Base-by-base conservation (phyloP, 2,329 filamentous ascomycete genomes). In the Fusarium udum region DNA sequence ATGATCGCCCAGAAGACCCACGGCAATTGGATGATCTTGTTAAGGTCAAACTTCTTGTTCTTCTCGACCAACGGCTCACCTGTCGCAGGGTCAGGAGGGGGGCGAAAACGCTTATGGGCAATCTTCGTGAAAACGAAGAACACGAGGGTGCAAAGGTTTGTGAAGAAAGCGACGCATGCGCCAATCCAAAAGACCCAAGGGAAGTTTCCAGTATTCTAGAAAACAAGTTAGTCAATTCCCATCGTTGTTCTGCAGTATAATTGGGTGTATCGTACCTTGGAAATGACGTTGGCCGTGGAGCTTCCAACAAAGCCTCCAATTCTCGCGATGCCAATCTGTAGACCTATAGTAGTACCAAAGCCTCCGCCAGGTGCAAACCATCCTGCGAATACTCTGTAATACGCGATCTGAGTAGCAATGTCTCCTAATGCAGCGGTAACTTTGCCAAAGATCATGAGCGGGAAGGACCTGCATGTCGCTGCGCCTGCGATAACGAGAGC, bases 201-300 rank as follows among this genome's bases (percentile, higher is more conserved):
- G 3, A 55, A 55, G 26, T 55, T 55, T n/a, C 51, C 51, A 0
- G 36, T 55, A 14, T 55, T 55, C 49, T 36, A 4, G 4, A 2
- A 8, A 15, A 7, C 1, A n/a, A 14, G 2, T 0, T 1, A 9
- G 8, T 51, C 4, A 34, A 12, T 24, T 15, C 2, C 4, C 10
- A 1, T 12, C n/a, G 6, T 20, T 0, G 16, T 9, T 36, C 15
- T 20, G 13, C 5, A 2, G 4, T 6, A 2, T 0, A 1, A 14
- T 26, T 7, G 2, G n/a, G 10, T 4, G 6, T 14, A 3, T 7
- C n/a, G 3, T 22, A 55, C 51, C 14, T 55, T 40, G 2, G 51
- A 40, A 1, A 55, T 55, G 11, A 55, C 20, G 2, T 55, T 55
- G 13, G 51, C 51, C 0, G 51, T 55, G 0, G 51, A 55, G 4